phyloP scores from a whole-genome alignment of 768 basidiomycete genomes.

The Macrolepiota albuminosa region DNA sequence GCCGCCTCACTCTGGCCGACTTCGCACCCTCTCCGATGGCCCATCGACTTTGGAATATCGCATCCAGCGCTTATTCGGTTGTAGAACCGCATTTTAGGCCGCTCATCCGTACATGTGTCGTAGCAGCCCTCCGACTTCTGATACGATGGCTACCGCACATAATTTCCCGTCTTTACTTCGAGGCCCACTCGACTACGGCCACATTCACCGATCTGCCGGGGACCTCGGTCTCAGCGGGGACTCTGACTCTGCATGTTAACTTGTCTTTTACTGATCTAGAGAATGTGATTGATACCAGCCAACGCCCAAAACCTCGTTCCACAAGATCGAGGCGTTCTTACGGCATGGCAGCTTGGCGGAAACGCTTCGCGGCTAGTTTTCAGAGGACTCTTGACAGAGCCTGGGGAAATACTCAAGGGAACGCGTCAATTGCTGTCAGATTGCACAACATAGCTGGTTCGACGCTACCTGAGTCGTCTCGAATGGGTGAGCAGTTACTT shows the following conservation, averaged over 20 bases:
- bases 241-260: constrained; percentile 47
- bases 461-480: constrained; percentile 16
- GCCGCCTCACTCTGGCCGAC: constrained; percentile 43
- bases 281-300: constrained; percentile 23
- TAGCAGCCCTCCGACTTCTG: constrained; percentile 48
- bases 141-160: constrained; percentile 67
- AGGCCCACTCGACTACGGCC: constrained; percentile 51
- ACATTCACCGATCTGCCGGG: constrained; percentile 49
- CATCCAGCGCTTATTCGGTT: constrained; percentile 35
- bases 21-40: constrained; percentile 42
- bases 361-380: constrained; percentile 53
- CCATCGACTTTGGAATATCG: constrained; percentile 32
- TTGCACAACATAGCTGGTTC: constrained; percentile 44
- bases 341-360: constrained; percentile 62
- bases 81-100: constrained; percentile 64
- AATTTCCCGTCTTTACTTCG: constrained; percentile 63
- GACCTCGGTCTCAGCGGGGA: constrained; percentile 44
- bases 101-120: constrained; percentile 48
- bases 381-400: constrained; percentile 65
- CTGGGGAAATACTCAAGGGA: constrained; percentile 59
- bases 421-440: constrained; percentile 45
- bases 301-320: constrained; percentile 16
- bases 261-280: constrained; percentile 52
- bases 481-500: constrained; percentile 24
- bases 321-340: constrained; percentile 26